Conservation (phyloP, 2,329 filamentous ascomycete genomes). For the Epicoccum nigrum region DNA sequence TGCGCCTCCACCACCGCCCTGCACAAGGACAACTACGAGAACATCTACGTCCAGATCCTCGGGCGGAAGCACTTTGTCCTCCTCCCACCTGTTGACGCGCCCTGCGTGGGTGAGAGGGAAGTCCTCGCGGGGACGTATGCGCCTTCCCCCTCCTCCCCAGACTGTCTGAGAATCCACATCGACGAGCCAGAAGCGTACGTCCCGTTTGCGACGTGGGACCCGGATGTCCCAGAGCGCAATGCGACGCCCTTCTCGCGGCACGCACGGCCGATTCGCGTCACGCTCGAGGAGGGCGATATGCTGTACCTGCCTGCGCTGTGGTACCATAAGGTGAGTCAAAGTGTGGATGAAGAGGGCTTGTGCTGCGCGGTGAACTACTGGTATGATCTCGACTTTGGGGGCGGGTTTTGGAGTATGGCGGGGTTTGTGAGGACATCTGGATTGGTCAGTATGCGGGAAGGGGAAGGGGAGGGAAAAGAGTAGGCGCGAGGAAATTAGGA, state of each 20-base stretch:
- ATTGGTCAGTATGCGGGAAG: constrained; percentile 22
- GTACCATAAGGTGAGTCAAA: constrained; percentile 82
- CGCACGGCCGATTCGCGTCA: constrained; percentile 68
- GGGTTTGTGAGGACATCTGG: constrained; percentile 56
- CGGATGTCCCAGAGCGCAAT: constrained; percentile 58
- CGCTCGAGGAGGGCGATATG: constrained; percentile 76
- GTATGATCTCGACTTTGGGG: constrained; percentile 81
- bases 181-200: constrained; percentile 54
- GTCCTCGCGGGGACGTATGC: constrained; percentile 66
- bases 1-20: constrained; percentile 71
- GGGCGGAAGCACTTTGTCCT: constrained; percentile 78
- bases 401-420: constrained; percentile 68
- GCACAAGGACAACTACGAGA: constrained; percentile 86
- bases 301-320: constrained; percentile 82
- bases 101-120: constrained; percentile 69
- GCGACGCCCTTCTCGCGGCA: constrained; percentile 65
- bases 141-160: too few relatives aligned
- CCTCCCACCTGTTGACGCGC: constrained; percentile 71
- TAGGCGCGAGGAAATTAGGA: too few relatives aligned
- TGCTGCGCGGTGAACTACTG: constrained; percentile 85
- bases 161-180: constrained; percentile 40
- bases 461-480: too few relatives aligned
- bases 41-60: constrained; percentile 77
- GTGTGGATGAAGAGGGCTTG: constrained; percentile 69
- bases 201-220: constrained; percentile 78